These are phyloP conservation scores for Lotus japonicus DNA, from an alignment of 306 rosid species.

Conservation along the genomic window DNA sequence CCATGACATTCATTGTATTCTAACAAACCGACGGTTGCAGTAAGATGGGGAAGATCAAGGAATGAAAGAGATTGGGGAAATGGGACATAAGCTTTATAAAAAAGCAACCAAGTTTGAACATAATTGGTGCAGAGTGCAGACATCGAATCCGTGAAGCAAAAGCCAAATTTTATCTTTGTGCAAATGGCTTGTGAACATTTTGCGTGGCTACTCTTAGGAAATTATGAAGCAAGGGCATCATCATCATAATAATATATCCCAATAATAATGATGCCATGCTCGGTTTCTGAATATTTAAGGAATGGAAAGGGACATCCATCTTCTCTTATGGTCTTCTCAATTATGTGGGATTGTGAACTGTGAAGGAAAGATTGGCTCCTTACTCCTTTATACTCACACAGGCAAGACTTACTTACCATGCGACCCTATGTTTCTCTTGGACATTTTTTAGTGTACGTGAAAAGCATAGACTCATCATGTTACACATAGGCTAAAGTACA, in stretches of 20 bases:
- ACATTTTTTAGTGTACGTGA: too few relatives aligned
- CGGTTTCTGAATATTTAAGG: slow-evolving; percentile 30
- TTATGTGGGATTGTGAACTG: background rate
- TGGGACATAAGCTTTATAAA: background rate
- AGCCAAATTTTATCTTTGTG: slow-evolving; percentile 19
- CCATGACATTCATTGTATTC: too few relatives aligned
- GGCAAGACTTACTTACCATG: too few relatives aligned
- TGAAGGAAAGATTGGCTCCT: background rate
- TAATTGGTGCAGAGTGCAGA: slow-evolving; percentile 16
- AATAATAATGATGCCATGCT: slow-evolving; percentile 11
- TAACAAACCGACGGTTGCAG: too few relatives aligned
- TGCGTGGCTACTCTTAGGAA: slow-evolving; percentile 11
- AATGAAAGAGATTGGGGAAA: background rate
- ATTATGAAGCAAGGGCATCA: slow-evolving; percentile 17
- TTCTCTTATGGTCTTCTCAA: background rate
- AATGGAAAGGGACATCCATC: background rate
- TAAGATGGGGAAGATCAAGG: too few relatives aligned
- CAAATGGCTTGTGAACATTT: slow-evolving; percentile 2
- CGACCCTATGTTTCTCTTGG: too few relatives aligned
- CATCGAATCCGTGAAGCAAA: slow-evolving; percentile 35
- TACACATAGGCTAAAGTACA: background rate
- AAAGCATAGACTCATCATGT: background rate
- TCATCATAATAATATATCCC: background rate
- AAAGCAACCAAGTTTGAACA: slow-evolving; percentile 24
- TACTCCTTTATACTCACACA: background rate